A percentile compares a stretch with the other conserved stretches of the same genome.
Conservation (phyloP, 139 green algal species). For the Chara braunii region DNA sequence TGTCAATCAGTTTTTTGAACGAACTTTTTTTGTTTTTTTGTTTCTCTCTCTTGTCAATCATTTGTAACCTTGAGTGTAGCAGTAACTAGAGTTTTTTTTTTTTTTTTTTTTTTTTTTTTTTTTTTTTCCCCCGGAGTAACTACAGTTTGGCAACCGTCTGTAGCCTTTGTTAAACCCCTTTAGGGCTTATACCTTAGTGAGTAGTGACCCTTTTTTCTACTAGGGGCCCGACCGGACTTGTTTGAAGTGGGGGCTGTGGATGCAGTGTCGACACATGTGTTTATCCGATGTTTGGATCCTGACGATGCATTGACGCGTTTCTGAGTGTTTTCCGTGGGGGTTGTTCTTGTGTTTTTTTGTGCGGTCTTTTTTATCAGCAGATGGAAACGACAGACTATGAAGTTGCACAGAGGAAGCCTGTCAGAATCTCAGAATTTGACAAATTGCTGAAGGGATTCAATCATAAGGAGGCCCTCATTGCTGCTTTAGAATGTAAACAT, state of each 20-base stretch:
- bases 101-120: no score
- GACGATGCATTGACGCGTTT: neutral
- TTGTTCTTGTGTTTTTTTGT: neutral
- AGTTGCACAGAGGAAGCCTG: conserved; percentile 47
- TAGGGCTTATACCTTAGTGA: no score
- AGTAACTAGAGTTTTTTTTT: no score
- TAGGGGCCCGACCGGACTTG: conserved; percentile 43
- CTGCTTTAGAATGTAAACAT: no score
- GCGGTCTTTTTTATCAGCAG: neutral
- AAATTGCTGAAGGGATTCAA: conserved; percentile 42
- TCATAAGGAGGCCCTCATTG: conserved; percentile 69
- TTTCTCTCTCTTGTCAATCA: no score
- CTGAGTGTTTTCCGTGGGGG: neutral
- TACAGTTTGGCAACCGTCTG: no score
- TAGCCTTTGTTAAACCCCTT: no score
- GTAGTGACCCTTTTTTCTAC: no score
- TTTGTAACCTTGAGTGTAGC: no score
- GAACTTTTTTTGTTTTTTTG: no score
- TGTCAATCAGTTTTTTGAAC: no score
- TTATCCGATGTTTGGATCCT: neutral
- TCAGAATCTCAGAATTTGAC: conserved; percentile 63
- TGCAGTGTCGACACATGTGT: conserved; percentile 2
- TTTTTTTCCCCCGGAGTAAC: no score
- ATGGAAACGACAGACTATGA: conserved; percentile 48
- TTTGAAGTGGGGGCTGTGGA: conserved; percentile 18